Conservation (phyloP, 495 filamentous ascomycete species). For the Penicillium soppii region DNA sequence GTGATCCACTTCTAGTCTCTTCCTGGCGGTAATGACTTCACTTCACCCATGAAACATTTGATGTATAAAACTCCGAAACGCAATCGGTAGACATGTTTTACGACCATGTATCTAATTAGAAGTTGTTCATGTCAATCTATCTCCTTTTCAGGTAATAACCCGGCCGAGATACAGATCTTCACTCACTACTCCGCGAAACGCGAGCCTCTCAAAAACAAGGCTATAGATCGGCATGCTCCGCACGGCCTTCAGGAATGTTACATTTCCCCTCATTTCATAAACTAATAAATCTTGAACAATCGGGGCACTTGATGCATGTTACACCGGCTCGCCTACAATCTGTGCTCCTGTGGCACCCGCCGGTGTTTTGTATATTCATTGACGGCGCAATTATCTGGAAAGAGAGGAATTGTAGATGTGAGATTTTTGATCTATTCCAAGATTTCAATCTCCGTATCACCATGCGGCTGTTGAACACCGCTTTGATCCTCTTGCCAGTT, state of each 20-base stretch:
- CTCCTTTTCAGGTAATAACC: slow-evolving; percentile 9
- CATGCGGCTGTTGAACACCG: background rate
- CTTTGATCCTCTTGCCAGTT: background rate
- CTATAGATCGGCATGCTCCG: slow-evolving; percentile 5
- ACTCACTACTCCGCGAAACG: background rate
- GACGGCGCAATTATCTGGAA: background rate
- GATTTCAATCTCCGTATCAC: background rate
- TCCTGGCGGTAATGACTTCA: background rate
- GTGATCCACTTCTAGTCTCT: slow-evolving; percentile 12
- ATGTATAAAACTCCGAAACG: slow-evolving; percentile 1
- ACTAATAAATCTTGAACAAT: too few species aligned
- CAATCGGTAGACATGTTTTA: background rate
- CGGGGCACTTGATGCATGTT: background rate
- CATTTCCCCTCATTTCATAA: slow-evolving; percentile 17
- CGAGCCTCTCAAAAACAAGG: background rate
- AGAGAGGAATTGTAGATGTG: background rate
- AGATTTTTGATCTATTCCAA: background rate
- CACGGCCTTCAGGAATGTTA: slow-evolving; percentile 5
- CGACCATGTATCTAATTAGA: background rate
- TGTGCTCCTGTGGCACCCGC: too few species aligned
- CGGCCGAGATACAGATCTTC: background rate
- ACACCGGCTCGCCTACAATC: background rate
- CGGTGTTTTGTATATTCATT: too few species aligned
- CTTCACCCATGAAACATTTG: background rate
- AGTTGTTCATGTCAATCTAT: background rate